phyloP scores from a whole-genome alignment of 169 alveolate species.

The Cyclospora cayetanensis region DNA sequence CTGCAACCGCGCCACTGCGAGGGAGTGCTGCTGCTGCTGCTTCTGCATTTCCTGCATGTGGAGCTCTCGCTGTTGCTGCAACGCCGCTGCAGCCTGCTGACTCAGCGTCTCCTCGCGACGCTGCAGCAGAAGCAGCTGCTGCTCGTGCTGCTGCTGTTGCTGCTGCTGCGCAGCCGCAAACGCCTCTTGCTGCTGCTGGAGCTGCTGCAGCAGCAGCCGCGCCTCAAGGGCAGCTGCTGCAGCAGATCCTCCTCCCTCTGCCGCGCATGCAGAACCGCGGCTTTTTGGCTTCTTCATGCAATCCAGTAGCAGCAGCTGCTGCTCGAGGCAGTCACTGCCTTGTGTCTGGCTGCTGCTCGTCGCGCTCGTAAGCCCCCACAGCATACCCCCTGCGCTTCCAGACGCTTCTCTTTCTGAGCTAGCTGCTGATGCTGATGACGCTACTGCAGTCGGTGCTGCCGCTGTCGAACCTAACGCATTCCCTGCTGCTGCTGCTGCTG shows the following conservation, averaged over 20 bases:
- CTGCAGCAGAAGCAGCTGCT: background rate
- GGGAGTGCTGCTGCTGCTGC: slow-evolving; percentile 52
- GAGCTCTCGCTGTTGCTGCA: background rate
- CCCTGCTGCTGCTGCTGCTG: slow-evolving; percentile 9
- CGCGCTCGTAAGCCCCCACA: no score
- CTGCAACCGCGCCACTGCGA: background rate
- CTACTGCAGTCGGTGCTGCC: slow-evolving; percentile 40
- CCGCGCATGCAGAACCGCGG: background rate
- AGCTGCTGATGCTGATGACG: slow-evolving; percentile 4
- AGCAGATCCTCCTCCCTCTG: background rate
- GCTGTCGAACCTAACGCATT: no score
- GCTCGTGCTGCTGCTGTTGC: slow-evolving; percentile 4
- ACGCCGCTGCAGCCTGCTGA: background rate
- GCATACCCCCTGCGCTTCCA: no score
- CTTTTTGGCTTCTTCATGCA: no score
- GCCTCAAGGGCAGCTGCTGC: background rate
- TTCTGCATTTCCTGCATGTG: background rate
- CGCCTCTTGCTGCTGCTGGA: slow-evolving; percentile 22
- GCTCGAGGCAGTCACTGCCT: no score
- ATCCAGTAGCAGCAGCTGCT: background rate
- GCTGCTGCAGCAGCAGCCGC: background rate
- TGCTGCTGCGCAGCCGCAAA: background rate
- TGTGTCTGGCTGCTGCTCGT: no score
- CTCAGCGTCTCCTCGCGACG: background rate
- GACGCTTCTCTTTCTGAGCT: background rate